These are phyloP conservation scores for Dendrobium officinale DNA, from an alignment of 106 monocot species.

Conservation along the genomic window DNA sequence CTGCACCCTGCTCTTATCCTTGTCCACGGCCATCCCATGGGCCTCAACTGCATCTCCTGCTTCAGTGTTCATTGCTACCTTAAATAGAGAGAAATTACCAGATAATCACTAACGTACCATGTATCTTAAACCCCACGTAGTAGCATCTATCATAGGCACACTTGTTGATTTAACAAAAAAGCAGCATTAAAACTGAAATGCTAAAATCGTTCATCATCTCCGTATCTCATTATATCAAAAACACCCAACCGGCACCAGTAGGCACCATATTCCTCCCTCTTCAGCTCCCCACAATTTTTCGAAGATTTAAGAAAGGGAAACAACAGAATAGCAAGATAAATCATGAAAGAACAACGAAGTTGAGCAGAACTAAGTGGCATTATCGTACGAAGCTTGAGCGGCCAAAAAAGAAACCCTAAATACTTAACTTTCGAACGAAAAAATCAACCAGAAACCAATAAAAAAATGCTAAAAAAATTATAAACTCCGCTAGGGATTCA, in stretches of 20 bases:
- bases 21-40: constrained; percentile 42
- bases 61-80: constrained; percentile 1
- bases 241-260: not conserved
- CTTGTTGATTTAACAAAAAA: not conserved
- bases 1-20: constrained; percentile 32
- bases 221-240: not conserved
- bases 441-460: not conserved
- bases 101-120: not conserved
- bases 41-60: constrained; percentile 24
- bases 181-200: not conserved
- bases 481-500: not conserved
- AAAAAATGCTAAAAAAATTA: not conserved
- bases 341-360: not conserved
- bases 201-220: not conserved
- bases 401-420: not conserved
- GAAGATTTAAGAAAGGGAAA: not conserved
- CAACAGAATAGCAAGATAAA: not conserved
- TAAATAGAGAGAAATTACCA: not conserved
- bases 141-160: not conserved
- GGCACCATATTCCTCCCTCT: not conserved
- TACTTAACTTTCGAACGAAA: not conserved
- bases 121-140: not conserved
- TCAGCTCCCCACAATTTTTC: not conserved
- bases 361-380: not conserved
- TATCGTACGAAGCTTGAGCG: not conserved